A percentile compares a stretch with the other conserved stretches of the same genome.
Conservation (phyloP, 768 basidiomycete species). For the Termitomyces sp. region DNA sequence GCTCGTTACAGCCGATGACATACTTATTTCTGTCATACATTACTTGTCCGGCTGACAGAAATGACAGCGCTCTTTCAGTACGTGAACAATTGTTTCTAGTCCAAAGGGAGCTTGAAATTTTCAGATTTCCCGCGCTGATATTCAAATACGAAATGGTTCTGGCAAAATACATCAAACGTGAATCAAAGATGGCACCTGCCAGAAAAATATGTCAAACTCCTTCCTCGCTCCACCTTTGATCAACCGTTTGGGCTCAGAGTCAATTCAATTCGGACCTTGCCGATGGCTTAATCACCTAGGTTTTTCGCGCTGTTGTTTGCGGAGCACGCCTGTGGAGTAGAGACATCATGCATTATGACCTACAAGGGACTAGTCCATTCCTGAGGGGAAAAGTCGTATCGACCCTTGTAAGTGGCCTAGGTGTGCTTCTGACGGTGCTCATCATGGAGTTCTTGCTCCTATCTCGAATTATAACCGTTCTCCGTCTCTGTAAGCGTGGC, state of each 20-base stretch:
- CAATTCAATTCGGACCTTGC: background rate
- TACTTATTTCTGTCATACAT: slow-evolving; percentile 5
- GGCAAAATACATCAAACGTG: no score
- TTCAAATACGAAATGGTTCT: no score
- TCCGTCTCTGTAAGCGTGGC: background rate
- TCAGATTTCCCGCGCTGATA: background rate
- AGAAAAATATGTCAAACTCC: background rate
- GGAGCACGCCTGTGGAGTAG: background rate
- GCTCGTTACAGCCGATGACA: background rate
- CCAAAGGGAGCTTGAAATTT: background rate
- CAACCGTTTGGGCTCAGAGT: background rate
- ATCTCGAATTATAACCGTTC: background rate
- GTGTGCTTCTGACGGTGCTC: background rate
- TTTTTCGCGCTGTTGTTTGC: background rate
- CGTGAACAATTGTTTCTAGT: background rate
- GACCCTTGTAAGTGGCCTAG: background rate
- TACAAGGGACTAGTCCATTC: background rate
- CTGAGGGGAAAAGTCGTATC: background rate
- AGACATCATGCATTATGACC: background rate
- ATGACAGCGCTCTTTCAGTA: slow-evolving; percentile 47
- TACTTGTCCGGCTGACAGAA: slow-evolving; percentile 46
- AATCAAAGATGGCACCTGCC: background rate
- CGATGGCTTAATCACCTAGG: background rate
- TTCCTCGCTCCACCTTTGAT: background rate
- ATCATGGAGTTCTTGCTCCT: background rate